Evolutionary conservation across 208 protist genomes (phyloP).

Genomic region (Trypanosomatidae sp.): DNA sequence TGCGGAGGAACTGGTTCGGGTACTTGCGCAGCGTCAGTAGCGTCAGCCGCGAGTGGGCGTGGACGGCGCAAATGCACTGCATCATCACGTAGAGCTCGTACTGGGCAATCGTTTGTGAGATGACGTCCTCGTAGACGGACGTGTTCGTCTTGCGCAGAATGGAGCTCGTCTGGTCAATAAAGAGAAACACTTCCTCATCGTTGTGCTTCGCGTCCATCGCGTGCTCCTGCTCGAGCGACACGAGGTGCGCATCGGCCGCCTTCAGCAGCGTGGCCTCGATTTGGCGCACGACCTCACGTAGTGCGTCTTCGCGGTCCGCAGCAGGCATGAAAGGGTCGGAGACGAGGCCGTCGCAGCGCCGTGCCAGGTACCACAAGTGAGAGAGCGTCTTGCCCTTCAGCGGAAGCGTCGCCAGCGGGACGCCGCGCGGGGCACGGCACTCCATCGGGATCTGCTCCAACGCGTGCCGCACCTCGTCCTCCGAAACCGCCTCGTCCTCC

Average conservation of each 20-base stretch:
- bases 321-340: slow-evolving; percentile 22
- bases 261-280: slow-evolving; percentile 58
- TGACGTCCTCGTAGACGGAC: slow-evolving; percentile 82
- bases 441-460: slow-evolving; percentile 26
- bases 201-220: slow-evolving; percentile 12
- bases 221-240: slow-evolving; percentile 15
- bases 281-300: slow-evolving; percentile 28
- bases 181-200: slow-evolving; percentile 79
- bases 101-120: slow-evolving; percentile 77
- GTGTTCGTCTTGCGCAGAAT: slow-evolving; percentile 63
- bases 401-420: slow-evolving; percentile 39
- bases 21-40: slow-evolving; percentile 72
- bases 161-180: slow-evolving; percentile 84
- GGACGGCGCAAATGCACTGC: slow-evolving; percentile 77
- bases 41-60: slow-evolving; percentile 60
- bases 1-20: slow-evolving; percentile 51
- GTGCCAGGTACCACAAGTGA: slow-evolving; percentile 28
- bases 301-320: slow-evolving; percentile 7
- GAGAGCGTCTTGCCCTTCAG: slow-evolving; percentile 21
- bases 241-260: slow-evolving; percentile 34
- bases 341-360: slow-evolving; percentile 21
- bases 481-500: slow-evolving; percentile 18
- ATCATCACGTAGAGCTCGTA: slow-evolving; percentile 88
- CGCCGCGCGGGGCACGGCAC: slow-evolving; percentile 29
- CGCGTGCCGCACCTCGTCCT: slow-evolving; percentile 24